Base-by-base conservation (phyloP, 257 asterid species). In the Rauvolfia tetraphylla region DNA sequence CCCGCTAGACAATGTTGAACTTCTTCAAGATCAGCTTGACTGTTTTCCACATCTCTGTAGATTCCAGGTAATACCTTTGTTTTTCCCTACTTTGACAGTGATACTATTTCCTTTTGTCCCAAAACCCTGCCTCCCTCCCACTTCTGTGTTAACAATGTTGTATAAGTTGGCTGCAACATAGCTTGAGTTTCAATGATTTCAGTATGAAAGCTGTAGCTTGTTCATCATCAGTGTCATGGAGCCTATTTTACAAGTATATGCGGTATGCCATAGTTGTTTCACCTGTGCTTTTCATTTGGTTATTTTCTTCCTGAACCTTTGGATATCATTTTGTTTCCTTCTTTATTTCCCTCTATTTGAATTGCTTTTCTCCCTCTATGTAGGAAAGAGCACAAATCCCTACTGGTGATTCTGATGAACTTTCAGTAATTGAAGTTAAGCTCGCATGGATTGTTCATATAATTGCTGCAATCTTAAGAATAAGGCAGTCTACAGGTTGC, bases 381-480 rank as follows among this genome's bases (percentile, higher is more conserved):
- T 78, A 95, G 99, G 98, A 95, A 86, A 86, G 93, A 75, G 89
- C 94, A 63, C 98, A 91, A 76, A 84, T 88, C 74, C 95, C 86
- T 86, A 79, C 87, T 79, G 88, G 86, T 79, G 98, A 92, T 82
- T 78, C 77, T 68, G 82, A 84, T 82, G 94, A 89, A 82, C 91
- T 91, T 76, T 85, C 96, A 20, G 81, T 90, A 53, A 85, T 90
- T 79, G 98, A 95, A 85, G 90, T 90, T 69, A 95, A 95, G 85
- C 98, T 93, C 79, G 92, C 98, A 80, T 95, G 99, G 99, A 81
- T 93, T 76, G 96, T 93, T 68, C 97, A 95, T 86, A 95, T 95
- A 83, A 80, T 95, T 84, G 98, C 99, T 79, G 89, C 98, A 76
- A 87, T 92, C 79, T 75, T 95, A 63, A 93, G 90, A 84, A 77